Evolutionary conservation across 2,329 filamentous ascomycete species (phyloP).

Genomic region (Amauroascus niger): DNA sequence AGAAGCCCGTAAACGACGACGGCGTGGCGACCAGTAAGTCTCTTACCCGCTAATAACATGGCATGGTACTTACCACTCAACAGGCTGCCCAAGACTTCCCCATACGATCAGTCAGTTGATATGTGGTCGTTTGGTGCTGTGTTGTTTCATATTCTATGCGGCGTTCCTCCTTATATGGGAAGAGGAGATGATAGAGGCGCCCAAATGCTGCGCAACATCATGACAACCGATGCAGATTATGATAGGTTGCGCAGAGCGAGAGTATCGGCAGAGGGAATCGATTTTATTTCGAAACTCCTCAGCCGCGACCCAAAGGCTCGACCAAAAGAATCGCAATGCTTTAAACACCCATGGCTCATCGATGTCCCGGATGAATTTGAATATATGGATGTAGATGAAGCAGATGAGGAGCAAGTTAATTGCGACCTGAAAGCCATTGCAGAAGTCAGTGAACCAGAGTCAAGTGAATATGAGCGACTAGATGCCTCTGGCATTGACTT

Average conservation of each 20-base stretch:
- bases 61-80: slow-evolving; percentile 21
- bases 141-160: slow-evolving; percentile 74
- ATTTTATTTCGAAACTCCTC: slow-evolving; percentile 70
- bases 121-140: slow-evolving; percentile 95
- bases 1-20: slow-evolving; percentile 53
- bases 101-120: slow-evolving; percentile 86
- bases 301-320: slow-evolving; percentile 68
- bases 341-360: slow-evolving; percentile 64
- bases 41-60: not conserved
- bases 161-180: slow-evolving; percentile 69
- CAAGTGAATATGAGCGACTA: slow-evolving; percentile 27
- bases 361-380: slow-evolving; percentile 47
- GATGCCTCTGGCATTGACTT: slow-evolving; percentile 57
- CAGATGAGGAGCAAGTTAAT: slow-evolving; percentile 54
- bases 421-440: slow-evolving; percentile 32
- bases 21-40: slow-evolving; percentile 41
- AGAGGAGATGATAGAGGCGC: slow-evolving; percentile 65
- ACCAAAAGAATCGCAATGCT: slow-evolving; percentile 61
- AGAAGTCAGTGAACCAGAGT: slow-evolving; percentile 31
- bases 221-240: slow-evolving; percentile 63
- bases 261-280: slow-evolving; percentile 52
- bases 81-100: slow-evolving; percentile 43
- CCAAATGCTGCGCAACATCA: slow-evolving; percentile 70
- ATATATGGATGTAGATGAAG: slow-evolving; percentile 38
- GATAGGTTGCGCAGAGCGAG: slow-evolving; percentile 49